A percentile compares a stretch with the other conserved stretches of the same genome.
phyloP scores from a whole-genome alignment of 2,329 filamentous ascomycete species.

The Fusarium torulosum region DNA sequence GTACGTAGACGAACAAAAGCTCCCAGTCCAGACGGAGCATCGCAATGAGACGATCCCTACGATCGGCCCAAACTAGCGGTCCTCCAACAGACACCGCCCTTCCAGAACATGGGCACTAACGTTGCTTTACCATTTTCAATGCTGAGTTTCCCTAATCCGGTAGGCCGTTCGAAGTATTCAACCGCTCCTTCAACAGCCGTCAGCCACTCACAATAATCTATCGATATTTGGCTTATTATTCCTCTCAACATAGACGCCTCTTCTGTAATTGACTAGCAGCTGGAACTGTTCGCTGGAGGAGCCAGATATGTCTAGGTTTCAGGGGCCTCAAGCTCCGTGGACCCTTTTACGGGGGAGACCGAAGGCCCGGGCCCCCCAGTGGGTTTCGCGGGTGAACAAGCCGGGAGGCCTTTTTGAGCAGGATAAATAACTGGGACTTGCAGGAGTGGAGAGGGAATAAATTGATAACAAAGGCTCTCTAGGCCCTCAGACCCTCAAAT shows the following conservation, averaged over 20 bases:
- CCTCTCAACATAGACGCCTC: slow-evolving; percentile 7
- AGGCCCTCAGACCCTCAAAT: slow-evolving; percentile 34
- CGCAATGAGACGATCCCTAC: slow-evolving; percentile 27
- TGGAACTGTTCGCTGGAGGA: background rate
- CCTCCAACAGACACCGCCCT: slow-evolving; percentile 35
- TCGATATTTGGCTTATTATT: background rate
- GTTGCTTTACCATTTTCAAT: slow-evolving; percentile 3
- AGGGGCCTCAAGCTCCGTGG: slow-evolving; percentile 27
- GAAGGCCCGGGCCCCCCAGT: slow-evolving; percentile 27
- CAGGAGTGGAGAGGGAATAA: slow-evolving; percentile 14
- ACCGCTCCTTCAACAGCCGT: slow-evolving; percentile 5
- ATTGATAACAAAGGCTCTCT: slow-evolving; percentile 29
- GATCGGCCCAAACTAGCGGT: slow-evolving; percentile 24
- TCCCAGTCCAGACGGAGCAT: slow-evolving; percentile 6
- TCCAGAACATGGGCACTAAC: slow-evolving; percentile 33
- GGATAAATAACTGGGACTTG: background rate
- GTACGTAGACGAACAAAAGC: background rate
- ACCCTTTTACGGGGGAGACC: slow-evolving; percentile 31
- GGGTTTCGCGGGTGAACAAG: slow-evolving; percentile 15
- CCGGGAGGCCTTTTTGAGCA: slow-evolving; percentile 22
- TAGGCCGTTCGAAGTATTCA: slow-evolving; percentile 27
- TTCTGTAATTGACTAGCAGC: slow-evolving; percentile 1
- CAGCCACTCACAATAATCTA: background rate
- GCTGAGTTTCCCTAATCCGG: slow-evolving; percentile 34
- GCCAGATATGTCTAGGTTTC: slow-evolving; percentile 11